Conservation (phyloP, 2,329 filamentous ascomycete species). For the Pseudogymnoascus sp. region DNA sequence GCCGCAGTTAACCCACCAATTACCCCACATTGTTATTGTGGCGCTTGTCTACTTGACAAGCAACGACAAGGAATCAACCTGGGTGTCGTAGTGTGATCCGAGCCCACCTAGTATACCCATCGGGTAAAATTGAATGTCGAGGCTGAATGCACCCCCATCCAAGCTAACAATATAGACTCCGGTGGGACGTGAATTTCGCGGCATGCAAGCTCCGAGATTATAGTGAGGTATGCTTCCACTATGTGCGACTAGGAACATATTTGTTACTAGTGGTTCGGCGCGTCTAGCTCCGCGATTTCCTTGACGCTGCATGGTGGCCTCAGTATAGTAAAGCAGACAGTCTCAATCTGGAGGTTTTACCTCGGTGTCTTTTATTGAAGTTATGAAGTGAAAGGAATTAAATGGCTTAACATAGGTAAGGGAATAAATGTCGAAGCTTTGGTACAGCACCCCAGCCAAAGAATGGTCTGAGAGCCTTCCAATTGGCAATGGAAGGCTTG, state of each 20-base stretch:
- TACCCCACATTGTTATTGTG: constrained; percentile 2
- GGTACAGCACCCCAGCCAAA: constrained; percentile 25
- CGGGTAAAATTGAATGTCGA: neutral
- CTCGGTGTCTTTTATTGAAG: neutral
- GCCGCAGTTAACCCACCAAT: constrained; percentile 5
- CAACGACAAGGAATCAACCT: neutral
- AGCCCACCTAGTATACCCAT: neutral
- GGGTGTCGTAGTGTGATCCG: neutral
- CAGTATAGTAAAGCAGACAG: neutral
- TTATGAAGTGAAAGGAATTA: neutral
- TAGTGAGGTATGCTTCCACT: neutral
- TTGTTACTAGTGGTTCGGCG: neutral
- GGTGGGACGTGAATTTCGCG: neutral
- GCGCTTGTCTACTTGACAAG: neutral
- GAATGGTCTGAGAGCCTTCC: constrained; percentile 34
- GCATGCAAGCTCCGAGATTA: neutral
- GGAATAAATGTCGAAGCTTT: constrained; percentile 14
- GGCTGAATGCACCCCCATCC: neutral
- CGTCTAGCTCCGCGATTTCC: neutral
- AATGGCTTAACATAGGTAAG: neutral
- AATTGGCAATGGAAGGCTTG: constrained; percentile 39
- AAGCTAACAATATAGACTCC: neutral
- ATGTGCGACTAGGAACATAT: neutral
- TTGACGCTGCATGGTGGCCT: neutral
- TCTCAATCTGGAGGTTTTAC: neutral